phyloP scores from a whole-genome alignment of 768 basidiomycete species.

The Cystofilobasidium macerans region DNA sequence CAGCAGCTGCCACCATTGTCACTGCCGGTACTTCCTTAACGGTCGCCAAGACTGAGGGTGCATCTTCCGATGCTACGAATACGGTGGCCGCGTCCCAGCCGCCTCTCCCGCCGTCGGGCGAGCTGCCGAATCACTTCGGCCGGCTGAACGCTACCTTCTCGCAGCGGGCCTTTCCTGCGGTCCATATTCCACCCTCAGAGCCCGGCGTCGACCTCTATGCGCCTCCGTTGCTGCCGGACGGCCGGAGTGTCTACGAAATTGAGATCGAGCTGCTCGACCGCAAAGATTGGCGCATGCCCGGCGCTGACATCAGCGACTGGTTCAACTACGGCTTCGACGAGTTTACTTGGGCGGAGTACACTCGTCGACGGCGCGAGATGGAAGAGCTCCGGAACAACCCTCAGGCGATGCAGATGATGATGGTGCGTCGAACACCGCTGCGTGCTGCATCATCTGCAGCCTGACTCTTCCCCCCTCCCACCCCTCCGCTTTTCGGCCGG shows the following conservation, averaged over 20 bases:
- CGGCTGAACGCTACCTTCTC: slow-evolving; percentile 6
- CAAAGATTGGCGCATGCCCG: slow-evolving; percentile 84
- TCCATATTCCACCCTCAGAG: slow-evolving; percentile 9
- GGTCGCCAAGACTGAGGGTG: not conserved
- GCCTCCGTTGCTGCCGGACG: slow-evolving; percentile 18
- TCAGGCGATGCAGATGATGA: not conserved
- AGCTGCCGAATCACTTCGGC: slow-evolving; percentile 4
- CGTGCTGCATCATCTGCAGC: not conserved
- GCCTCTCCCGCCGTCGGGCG: not conserved
- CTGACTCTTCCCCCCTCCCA: not conserved
- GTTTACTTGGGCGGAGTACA: slow-evolving; percentile 81
- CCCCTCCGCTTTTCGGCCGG: not conserved
- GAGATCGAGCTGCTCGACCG: slow-evolving; percentile 63
- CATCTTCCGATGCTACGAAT: not conserved
- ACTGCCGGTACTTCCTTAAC: too few species aligned
- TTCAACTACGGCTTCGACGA: slow-evolving; percentile 99
- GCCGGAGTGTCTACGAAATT: slow-evolving; percentile 57
- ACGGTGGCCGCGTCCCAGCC: not conserved
- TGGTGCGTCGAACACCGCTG: slow-evolving; percentile 2
- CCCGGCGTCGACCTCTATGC: slow-evolving; percentile 14
- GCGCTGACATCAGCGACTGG: slow-evolving; percentile 90
- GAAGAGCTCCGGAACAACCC: slow-evolving; percentile 26
- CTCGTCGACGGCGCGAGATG: slow-evolving; percentile 37
- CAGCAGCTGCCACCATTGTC: too few species aligned
- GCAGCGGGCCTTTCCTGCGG: slow-evolving; percentile 5